Evolutionary conservation across 1,139 yeast genomes (phyloP).

Genomic region (Pichia sp.): DNA sequence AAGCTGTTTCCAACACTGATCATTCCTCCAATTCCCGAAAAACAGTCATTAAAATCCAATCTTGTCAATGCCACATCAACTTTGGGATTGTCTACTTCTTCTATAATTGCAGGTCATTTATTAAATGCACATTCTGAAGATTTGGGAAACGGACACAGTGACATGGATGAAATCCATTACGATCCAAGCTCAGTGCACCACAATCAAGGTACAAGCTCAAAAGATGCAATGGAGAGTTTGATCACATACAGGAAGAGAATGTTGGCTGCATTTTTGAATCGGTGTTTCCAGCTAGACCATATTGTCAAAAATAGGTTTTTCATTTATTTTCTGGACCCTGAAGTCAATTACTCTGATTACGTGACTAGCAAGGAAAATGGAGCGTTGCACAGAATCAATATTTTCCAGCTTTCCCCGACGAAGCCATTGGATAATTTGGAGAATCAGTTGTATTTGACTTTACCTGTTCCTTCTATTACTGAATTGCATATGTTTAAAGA

Average conservation of each 20-base stretch:
- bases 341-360: conserved; percentile 55
- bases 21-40: conserved; percentile 94
- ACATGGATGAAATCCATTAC: neutral
- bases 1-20: conserved; percentile 74
- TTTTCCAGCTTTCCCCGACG: conserved; percentile 22
- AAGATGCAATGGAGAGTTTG: conserved; percentile 16
- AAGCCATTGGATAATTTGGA: conserved; percentile 23
- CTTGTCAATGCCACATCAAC: conserved; percentile 22
- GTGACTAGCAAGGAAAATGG: conserved; percentile 18
- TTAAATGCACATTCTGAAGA: neutral
- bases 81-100: conserved; percentile 11
- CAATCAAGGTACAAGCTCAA: neutral
- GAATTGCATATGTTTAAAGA: conserved; percentile 19
- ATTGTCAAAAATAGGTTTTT: conserved; percentile 57
- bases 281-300: conserved; percentile 54
- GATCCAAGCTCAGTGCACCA: neutral
- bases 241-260: conserved; percentile 66
- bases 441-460: conserved; percentile 24
- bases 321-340: conserved; percentile 75
- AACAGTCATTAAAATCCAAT: conserved; percentile 45
- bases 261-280: conserved; percentile 67
- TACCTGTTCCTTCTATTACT: conserved; percentile 24
- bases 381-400: conserved; percentile 19
- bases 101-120: neutral
- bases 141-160: neutral